Evolutionary conservation across 345 rosid species (phyloP).

Genomic region (Zanthoxylum bungeanum): DNA sequence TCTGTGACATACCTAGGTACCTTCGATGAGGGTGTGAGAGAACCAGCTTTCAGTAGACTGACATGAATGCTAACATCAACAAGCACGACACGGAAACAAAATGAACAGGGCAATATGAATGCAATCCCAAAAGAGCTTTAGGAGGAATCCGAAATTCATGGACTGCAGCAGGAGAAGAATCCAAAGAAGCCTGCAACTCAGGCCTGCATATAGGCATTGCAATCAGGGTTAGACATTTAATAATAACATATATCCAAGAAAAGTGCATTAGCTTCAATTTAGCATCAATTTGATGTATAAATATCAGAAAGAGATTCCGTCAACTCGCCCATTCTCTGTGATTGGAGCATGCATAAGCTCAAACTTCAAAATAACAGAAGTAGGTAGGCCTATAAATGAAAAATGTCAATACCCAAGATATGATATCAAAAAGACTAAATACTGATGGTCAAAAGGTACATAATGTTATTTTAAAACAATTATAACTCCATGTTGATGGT

Average conservation of each 20-base stretch:
- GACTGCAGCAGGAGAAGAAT: conserved; percentile 59
- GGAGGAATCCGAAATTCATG: conserved; percentile 93
- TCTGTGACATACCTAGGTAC: conserved; percentile 59
- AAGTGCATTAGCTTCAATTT: not conserved
- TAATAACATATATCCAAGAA: not conserved
- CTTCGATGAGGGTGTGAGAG: conserved; percentile 33
- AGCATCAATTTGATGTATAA: conserved; percentile 3
- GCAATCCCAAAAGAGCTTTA: conserved; percentile 88
- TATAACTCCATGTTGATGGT: not conserved
- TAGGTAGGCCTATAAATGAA: conserved; percentile 47
- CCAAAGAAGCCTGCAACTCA: conserved; percentile 47
- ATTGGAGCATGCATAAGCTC: conserved; percentile 84
- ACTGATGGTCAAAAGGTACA: not conserved
- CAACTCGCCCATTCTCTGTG: conserved; percentile 49
- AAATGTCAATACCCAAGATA: conserved; percentile 10
- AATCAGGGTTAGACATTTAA: conserved; percentile 2
- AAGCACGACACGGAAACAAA: conserved; percentile 88
- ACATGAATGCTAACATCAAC: conserved; percentile 80
- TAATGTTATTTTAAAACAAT: not conserved
- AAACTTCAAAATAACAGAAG: conserved; percentile 78
- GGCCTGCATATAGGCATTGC: conserved; percentile 37
- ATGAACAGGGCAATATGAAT: conserved; percentile 90
- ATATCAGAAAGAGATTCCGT: conserved; percentile 6
- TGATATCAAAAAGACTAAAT: not conserved
- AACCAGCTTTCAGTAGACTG: conserved; percentile 59